Conservation (phyloP, 345 rosid genomes). For the Citropsis articulata region DNA sequence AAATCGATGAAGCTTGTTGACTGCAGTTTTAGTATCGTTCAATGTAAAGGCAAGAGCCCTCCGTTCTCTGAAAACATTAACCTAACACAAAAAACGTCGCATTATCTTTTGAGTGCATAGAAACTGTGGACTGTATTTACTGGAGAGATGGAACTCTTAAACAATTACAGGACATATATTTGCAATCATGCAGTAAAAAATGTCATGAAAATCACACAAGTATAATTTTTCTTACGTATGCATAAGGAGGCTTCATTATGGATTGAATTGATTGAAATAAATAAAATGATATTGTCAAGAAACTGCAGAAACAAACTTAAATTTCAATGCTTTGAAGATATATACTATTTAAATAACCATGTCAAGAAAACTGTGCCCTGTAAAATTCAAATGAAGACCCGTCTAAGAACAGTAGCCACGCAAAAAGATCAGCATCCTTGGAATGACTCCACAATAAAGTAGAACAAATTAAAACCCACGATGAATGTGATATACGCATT, state of each 20-base stretch:
- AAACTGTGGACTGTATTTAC: neutral
- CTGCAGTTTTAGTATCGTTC: conserved; percentile 93
- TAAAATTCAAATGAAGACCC: neutral
- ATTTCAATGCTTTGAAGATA: neutral
- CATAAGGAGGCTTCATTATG: neutral
- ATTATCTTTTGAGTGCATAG: neutral
- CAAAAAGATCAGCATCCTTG: neutral
- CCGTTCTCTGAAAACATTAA: conserved; percentile 83
- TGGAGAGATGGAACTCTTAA: neutral
- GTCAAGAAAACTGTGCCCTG: neutral
- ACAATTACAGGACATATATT: neutral
- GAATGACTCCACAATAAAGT: neutral
- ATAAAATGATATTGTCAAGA: neutral
- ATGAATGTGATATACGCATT: neutral
- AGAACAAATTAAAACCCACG: neutral
- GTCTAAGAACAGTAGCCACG: neutral
- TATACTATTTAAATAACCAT: neutral
- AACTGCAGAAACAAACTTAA: neutral
- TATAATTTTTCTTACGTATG: neutral
- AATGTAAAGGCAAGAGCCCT: conserved; percentile 84
- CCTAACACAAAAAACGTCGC: conserved; percentile 33
- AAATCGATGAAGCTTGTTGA: conserved; percentile 74
- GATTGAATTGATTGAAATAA: neutral
- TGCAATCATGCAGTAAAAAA: neutral
- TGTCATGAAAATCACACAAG: neutral